A percentile compares a stretch with the other conserved stretches of the same genome.
These are phyloP conservation scores for Calophaca sinica DNA, from an alignment of 306 rosid species.

Conservation along the genomic window DNA sequence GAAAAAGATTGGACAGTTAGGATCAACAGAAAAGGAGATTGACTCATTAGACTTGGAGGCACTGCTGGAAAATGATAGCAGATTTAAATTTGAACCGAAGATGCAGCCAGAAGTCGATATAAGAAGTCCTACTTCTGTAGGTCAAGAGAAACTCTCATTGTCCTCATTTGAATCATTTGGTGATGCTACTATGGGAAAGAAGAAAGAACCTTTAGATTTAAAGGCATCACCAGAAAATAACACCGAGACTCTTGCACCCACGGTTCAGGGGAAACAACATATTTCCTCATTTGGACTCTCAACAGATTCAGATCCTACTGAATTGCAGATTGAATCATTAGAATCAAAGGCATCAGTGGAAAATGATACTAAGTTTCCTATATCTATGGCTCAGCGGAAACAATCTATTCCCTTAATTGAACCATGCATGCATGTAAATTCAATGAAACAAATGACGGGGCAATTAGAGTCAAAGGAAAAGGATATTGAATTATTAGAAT, in stretches of 20 bases:
- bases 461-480: slow-evolving; percentile 34
- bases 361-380: slow-evolving; percentile 36
- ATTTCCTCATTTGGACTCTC: slow-evolving; percentile 42
- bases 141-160: slow-evolving; percentile 17
- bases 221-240: slow-evolving; percentile 38
- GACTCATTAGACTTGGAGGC: slow-evolving; percentile 41
- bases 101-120: slow-evolving; percentile 31
- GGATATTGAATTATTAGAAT: slow-evolving; percentile 39
- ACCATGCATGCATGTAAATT: slow-evolving; percentile 35
- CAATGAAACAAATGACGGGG: slow-evolving; percentile 34
- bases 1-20: slow-evolving; percentile 38
- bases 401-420: slow-evolving; percentile 41
- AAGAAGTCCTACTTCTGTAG: slow-evolving; percentile 26
- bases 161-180: slow-evolving; percentile 34
- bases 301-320: slow-evolving; percentile 19
- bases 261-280: slow-evolving; percentile 39
- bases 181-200: slow-evolving; percentile 41
- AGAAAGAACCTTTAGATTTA: slow-evolving; percentile 26
- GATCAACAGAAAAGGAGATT: slow-evolving; percentile 26
- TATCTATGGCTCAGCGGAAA: slow-evolving; percentile 32
- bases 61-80: slow-evolving; percentile 17
- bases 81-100: slow-evolving; percentile 37
- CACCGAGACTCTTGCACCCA: slow-evolving; percentile 37
- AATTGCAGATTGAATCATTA: slow-evolving; percentile 41
- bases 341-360: slow-evolving; percentile 46